Evolutionary conservation across 139 green algal species (phyloP), one percentile per base, ranked within the genome.

Genomic region (Picochlorum sp.): DNA sequence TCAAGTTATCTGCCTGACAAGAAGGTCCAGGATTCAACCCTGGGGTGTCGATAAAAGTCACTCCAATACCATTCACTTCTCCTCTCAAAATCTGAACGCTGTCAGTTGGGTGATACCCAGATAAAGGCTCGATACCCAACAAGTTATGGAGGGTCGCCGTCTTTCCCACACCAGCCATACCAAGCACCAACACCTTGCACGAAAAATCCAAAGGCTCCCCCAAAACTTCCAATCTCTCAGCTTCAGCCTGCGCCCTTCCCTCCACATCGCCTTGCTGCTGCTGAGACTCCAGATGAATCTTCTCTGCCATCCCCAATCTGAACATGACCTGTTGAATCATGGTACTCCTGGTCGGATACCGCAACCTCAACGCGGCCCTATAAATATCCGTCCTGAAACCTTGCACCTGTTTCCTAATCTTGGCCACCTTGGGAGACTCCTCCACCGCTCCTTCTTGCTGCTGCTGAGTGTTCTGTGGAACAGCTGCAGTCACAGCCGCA

Each of bases 21-120:
- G 24, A 26, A 52, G 65, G 21, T 20, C 30, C 21, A 15, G 80
- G 38, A 62, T 82, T 58, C 62, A 94, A 74, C 14, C 86, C 87
- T 4, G 87, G 87, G 3, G 85, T 90, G 73, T 94, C 87, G 52
- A 94, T 94, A 55, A 94, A 79, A 37, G 74, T 72, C 44, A 94
- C 21, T 1, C 56, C 69, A 45, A 91, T 79, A 30, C 87, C 87
- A 3, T 69, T 62, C 21, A 90, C 61, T 6, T 71, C 74, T 16
- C 79, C 81, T 3, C 57, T 54, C 10, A 84, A 41, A 49, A 80
- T 64, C 24, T 67, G 52, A 38, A 75, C 69, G 34, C 44, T 60
- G 31, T 64, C 45, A 8, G 70, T 76, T 34, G 57, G 45, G 6
- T 58, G 21, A 47, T 77, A 77, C 6, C 70, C 70, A 6, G 11